Base-by-base conservation (phyloP, 75 land plant species). In the Larix kaempferi region DNA sequence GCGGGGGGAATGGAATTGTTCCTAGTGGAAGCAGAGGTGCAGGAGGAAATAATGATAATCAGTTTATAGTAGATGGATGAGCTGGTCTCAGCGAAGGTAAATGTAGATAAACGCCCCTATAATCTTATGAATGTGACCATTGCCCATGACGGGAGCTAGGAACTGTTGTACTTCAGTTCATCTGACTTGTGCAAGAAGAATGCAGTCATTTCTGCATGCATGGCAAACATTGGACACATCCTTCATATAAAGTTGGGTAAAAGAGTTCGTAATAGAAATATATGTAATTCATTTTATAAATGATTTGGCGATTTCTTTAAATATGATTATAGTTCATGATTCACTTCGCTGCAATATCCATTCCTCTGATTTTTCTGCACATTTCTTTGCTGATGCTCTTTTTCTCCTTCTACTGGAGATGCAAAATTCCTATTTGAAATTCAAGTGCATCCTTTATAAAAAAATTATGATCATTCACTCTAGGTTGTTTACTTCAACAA, bases 41-140 rank as follows among this genome's bases (percentile, higher is more conserved):
- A 2, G 90, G 80, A 16, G 90, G 84, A 56, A 86, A 77, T 64
- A 84, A 83, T 76, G 90, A 88, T 52, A 87, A 86, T 55, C 90
- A 89, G 39, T 89, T 89, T 57, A 83, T 83, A 79, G 86, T 89
- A 17, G 90, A 85, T 78, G 87, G 83, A 19, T 85, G 64, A 81
- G 37, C 39, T 21, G 59, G 13, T 76, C 44, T 59, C 16, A 54
- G 44, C 79, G n/a, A 16, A 12, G 6, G 52, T 21, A 69, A 69
- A 21, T 41, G 19, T 16, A 65, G 41, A 65, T 17, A 17, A 26
- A 7, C 19, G 39, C 25, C 41, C 41, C 73, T 49, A 49, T 49
- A 49, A 49, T 49, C 11, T 49, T 49, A 49, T 11, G 54, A 11
- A 19, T 69, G 54, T 44, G 11, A 69, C 22, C 41, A 21, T 44